These are phyloP conservation scores for Astrephomene gubernaculifera DNA, from an alignment of 139 green algal genomes.

Conservation along the genomic window DNA sequence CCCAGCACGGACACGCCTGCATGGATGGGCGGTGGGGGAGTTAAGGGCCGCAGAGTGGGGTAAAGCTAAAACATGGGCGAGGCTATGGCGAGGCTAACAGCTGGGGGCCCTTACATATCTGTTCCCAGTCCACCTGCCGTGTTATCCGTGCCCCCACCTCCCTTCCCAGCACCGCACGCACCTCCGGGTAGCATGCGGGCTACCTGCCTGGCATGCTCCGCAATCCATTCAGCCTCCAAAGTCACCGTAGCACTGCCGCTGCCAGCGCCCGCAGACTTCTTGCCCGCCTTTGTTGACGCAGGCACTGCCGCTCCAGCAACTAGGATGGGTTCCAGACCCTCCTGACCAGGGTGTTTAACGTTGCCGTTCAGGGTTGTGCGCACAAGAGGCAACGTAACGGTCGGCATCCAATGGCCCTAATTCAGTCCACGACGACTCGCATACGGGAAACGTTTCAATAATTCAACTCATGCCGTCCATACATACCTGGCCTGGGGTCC, in stretches of 20 bases:
- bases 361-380: too few species aligned
- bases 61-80: neutral
- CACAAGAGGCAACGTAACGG: too few species aligned
- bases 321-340: neutral
- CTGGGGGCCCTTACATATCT: neutral
- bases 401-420: too few species aligned
- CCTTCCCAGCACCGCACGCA: neutral
- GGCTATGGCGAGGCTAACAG: neutral
- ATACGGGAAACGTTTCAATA: too few species aligned
- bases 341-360: too few species aligned
- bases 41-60: neutral
- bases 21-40: neutral
- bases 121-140: neutral
- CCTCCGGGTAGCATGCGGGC: constrained; percentile 70
- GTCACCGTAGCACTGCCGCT: constrained; percentile 20
- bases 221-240: constrained; percentile 66
- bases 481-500: constrained; percentile 35
- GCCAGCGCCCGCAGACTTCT: neutral
- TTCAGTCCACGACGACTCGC: too few species aligned
- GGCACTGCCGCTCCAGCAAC: neutral
- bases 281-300: constrained; percentile 21
- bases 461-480: too few species aligned
- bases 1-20: constrained; percentile 60
- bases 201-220: constrained; percentile 71
- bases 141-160: neutral